Conservation (phyloP, 805 yeast species). For the Alloascoidea hylecoeti region DNA sequence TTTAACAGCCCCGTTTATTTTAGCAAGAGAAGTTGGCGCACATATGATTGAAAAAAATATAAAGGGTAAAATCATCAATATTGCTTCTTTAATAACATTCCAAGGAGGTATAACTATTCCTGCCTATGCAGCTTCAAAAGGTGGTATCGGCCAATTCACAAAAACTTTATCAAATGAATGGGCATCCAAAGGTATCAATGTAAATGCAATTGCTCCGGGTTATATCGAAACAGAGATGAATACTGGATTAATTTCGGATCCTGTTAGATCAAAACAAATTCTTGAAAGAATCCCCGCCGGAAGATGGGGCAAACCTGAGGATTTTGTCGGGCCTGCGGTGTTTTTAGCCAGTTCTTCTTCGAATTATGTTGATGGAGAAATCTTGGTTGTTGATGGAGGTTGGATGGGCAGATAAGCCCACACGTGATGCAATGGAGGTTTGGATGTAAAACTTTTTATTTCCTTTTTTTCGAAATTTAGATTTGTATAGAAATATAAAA, state of each 20-base stretch:
- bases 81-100: conserved; percentile 26
- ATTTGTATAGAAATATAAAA: no score
- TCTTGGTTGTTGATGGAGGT: conserved; percentile 41
- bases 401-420: conserved; percentile 25
- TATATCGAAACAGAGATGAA: conserved; percentile 34
- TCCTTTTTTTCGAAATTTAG: no score
- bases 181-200: conserved; percentile 27
- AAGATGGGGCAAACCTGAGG: conserved; percentile 34
- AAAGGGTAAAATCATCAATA: conserved; percentile 26
- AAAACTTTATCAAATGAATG: conserved; percentile 28
- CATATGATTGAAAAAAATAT: conserved; percentile 20
- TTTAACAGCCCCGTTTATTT: conserved; percentile 20
- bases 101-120: conserved; percentile 21
- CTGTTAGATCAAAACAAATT: conserved; percentile 15
- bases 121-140: conserved; percentile 28
- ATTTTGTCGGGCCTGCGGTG: conserved; percentile 28
- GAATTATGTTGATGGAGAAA: conserved; percentile 36
- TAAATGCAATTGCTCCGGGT: conserved; percentile 37
- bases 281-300: conserved; percentile 26
- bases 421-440: no score
- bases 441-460: no score
- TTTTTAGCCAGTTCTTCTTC: conserved; percentile 36
- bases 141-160: conserved; percentile 22
- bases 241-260: conserved; percentile 14
- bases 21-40: conserved; percentile 22